Evolutionary conservation across 2,329 filamentous ascomycete genomes (phyloP), one percentile per base, ranked within the genome.

Genomic region (Teratosphaeria pseudoeucalypti): DNA sequence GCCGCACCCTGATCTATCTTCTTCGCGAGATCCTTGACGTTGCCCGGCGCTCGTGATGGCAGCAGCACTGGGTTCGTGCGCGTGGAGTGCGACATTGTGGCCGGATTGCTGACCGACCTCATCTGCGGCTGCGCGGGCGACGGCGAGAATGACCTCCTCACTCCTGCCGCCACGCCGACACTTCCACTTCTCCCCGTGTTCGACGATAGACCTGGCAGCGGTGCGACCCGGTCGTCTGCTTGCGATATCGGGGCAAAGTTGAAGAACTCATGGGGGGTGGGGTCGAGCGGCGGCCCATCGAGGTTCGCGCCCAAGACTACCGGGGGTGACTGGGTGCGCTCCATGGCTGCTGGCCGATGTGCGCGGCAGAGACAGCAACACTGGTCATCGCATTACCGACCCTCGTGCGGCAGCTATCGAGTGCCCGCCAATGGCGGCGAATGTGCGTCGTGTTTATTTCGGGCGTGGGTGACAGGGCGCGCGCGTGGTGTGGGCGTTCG

Each of bases 11-110:
- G 84, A 72, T 92, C 88, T 75, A 92, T 94, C 58, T 83, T 85
- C 73, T 86, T 89, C 68, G 89, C 85, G 63, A 94, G 78, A 70
- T 94, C 89, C 74, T 87, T 90, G 66, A 94, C 88, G n/a, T 59
- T 64, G 32, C 69, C 68, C 23, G 62, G 60, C 37, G 62, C 61
- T 37, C 67, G 61, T 26, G 70, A 68, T 16, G 69, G 66, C 26
- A 70, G 64, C 29, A 70, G 63, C 12, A 67, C 67, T 19, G 70
- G 68, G 34, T 64, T 66, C 34, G 69, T 71, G 54, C 63, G 66
- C 29, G 29, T 32, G 29, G 29, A 5, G 7, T 32, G 29, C 34
- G 58, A 63, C 58, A 60, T 67, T 63, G 58, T 65, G 9, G 47
- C 39, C 43, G 61, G 61, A 54, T 55, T 56, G 12, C 55, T 47